Base-by-base conservation (phyloP, 495 filamentous ascomycete species). In the Pseudevernia furfuracea region DNA sequence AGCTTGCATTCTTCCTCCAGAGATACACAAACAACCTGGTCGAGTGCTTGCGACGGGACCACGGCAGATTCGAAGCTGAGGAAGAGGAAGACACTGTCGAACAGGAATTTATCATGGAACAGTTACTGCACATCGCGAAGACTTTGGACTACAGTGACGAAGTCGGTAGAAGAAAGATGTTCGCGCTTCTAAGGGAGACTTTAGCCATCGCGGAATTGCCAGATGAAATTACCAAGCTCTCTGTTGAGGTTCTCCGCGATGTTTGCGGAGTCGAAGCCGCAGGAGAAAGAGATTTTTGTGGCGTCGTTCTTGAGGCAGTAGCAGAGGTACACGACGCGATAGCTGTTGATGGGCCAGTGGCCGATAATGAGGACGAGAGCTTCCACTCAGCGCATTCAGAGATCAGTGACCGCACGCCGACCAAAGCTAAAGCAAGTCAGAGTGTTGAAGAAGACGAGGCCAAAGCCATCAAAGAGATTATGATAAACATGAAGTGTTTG, bases 401-500 rank as follows among this genome's bases (percentile, higher is more conserved):
- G 69, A 81, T 93, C 60, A 91, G 84, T 70, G 82, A 83, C 68
- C 85, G 85, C 69, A 83, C 79, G 36, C 79, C 80, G 23, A 81
- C 76, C 14, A 84, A 78, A 72, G 70, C 71, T 34, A 44, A 49
- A 38, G 30, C 43, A 61, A 21, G 70, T n/a, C 73, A 78, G 66
- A 77, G 77, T 57, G 87, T 87, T 69, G 89, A 91, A 69, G 86
- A 89, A 59, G 86, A 87, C 11, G 88, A 91, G 71, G 83, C 83
- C 17, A 96, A 92, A 75, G 87, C 91, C 4, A 81, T 97, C 63
- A 83, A 82, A 62, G 91, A 96, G 73, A 92, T 97, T 72, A 85
- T 96, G 79, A 88, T 97, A 70, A 97, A 97, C 78, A 90, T 96
- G 85, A 97, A 97, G 74, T 97, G 94, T 76, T 82, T 99, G 43